Evolutionary conservation across 257 asterid genomes (phyloP), one percentile per base, ranked within the genome.

Genomic region (Solanum paucissectum): DNA sequence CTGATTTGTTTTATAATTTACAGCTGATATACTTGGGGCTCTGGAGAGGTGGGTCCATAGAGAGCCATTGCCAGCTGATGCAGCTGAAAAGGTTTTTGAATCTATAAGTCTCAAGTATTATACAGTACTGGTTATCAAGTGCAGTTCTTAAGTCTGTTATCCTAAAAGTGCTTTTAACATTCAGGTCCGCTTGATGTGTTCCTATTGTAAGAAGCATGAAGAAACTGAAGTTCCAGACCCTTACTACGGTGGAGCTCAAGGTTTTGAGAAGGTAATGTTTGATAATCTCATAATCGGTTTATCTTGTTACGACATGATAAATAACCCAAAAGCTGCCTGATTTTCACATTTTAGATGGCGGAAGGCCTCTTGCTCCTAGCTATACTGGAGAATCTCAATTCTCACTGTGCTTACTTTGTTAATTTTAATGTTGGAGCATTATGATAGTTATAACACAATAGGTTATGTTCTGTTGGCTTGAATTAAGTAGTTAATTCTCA

Each of bases 181-280:
- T 77, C 88, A 95, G 98, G 96, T 94, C 46, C 91, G 89, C 38
- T 87, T 94, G 87, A 94, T 94, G 96, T 94, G 96, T 88, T 93
- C 95, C 21, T 95, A 93, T 79, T 96, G 98, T 93, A 94, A 93
- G 93, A 94, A 86, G 91, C 96, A 95, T 52, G 83, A 90, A 6
- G 98, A 92, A 87, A 93, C 92, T 4, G 93, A 96, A 90, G 98
- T 96, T 38, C 99, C 98, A 13, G 98, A 96, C 86, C 99, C 99
- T 60, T 96, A 95, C 87, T 95, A 93, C n/a, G 98, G 99, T 33
- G 99, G 99, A 73, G 89, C 92, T 5, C 94, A 92, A 90, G 99
- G 99, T 64, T 96, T 96, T 89, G 98, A 94, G 92, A 95, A 96
- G 98, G 99, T 96, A 93, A 87, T 79, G 14, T 2, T 1, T 73